Evolutionary conservation across 345 rosid genomes (phyloP).

Genomic region (Bretschneidera sinensis): DNA sequence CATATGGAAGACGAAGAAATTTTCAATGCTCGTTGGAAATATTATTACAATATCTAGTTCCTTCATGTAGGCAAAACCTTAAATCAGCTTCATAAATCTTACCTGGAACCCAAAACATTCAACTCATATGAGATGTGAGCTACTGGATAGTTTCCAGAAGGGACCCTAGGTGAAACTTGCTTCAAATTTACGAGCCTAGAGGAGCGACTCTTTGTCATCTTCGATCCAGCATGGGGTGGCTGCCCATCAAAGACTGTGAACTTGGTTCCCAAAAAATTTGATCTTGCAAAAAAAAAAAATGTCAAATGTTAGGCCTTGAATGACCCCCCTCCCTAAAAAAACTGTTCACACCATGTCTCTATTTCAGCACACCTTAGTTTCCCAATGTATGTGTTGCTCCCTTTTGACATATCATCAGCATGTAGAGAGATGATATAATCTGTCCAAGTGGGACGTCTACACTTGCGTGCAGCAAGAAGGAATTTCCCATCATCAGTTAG

Average conservation of each 20-base stretch:
- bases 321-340: neutral
- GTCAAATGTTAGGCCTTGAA: neutral
- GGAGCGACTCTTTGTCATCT: conserved; percentile 51
- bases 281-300: conserved; percentile 31
- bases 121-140: conserved; percentile 61
- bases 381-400: conserved; percentile 48
- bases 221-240: conserved; percentile 37
- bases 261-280: conserved; percentile 74
- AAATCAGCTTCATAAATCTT: neutral
- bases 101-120: conserved; percentile 74
- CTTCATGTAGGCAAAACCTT: neutral
- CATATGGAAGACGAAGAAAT: neutral
- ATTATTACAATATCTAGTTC: neutral
- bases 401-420: conserved; percentile 38
- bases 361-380: conserved; percentile 44
- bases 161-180: conserved; percentile 50
- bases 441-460: conserved; percentile 61
- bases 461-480: conserved; percentile 66
- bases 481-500: conserved; percentile 61
- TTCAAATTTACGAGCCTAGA: conserved; percentile 39
- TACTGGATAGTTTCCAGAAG: conserved; percentile 49
- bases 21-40: neutral
- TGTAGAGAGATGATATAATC: conserved; percentile 53
- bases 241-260: conserved; percentile 57
- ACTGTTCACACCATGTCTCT: neutral